Percentiles rank a stretch among this genome's conserved stretches.
These are phyloP conservation scores for Coprinopsis marcescibilis DNA, from an alignment of 768 basidiomycete species.

Conservation along the genomic window DNA sequence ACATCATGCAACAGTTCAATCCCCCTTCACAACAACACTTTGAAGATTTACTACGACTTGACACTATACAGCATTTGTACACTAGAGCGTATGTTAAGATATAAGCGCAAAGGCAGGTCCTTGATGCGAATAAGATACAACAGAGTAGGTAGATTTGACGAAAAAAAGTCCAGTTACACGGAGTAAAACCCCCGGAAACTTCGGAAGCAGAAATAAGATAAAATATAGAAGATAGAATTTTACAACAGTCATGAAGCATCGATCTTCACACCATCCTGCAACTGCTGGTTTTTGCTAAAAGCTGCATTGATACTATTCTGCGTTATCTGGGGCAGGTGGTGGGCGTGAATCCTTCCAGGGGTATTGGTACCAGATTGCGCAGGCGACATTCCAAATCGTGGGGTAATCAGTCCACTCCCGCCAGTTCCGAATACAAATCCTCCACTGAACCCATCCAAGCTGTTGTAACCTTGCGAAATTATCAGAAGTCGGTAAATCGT, in stretches of 20 bases:
- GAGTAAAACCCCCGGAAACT: too few species aligned
- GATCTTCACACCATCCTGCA: constrained; percentile 25
- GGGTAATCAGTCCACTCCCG: constrained; percentile 80
- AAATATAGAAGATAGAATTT: not conserved
- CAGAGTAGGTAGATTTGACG: too few species aligned
- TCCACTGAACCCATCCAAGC: constrained; percentile 77
- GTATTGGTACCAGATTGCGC: constrained; percentile 51
- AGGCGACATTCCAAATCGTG: constrained; percentile 56
- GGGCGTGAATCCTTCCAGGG: constrained; percentile 25
- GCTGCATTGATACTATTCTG: constrained; percentile 44
- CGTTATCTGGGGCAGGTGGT: constrained; percentile 25
- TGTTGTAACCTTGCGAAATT: constrained; percentile 58
- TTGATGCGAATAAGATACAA: too few species aligned
- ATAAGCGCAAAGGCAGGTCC: too few species aligned
- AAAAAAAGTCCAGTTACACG: too few species aligned
- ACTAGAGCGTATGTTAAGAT: too few species aligned
- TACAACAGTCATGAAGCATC: constrained; percentile 17
- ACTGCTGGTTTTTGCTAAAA: constrained; percentile 28
- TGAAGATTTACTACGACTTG: too few species aligned
- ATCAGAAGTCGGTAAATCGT: not conserved
- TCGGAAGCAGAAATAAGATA: not conserved
- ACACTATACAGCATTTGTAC: too few species aligned
- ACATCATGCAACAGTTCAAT: too few species aligned
- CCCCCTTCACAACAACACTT: too few species aligned
- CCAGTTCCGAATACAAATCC: constrained; percentile 84